Percentiles rank a stretch among this genome's conserved stretches.
phyloP scores from a whole-genome alignment of 441 rosid species.

The Gossypium gossypioides region DNA sequence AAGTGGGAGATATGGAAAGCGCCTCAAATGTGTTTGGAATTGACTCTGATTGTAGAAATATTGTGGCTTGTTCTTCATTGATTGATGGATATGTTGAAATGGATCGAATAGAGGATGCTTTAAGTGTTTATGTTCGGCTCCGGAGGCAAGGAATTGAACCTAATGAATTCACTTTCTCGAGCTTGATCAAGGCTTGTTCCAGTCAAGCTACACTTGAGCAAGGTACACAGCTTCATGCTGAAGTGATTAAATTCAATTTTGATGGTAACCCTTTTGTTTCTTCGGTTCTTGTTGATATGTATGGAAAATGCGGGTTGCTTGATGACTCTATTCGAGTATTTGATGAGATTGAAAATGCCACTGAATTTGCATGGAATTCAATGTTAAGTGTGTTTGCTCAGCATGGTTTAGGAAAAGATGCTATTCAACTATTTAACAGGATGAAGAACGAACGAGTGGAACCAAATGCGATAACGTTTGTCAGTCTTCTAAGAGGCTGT shows the following conservation, averaged over 20 bases:
- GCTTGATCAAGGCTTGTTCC: constrained; percentile 24
- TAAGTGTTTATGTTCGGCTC: constrained; percentile 13
- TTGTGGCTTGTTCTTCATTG: constrained; percentile 21
- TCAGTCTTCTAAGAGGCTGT: constrained; percentile 29
- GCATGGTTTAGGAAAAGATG: constrained; percentile 20
- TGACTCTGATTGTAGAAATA: constrained; percentile 5
- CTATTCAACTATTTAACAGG: constrained; percentile 18
- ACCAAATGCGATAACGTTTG: constrained; percentile 29
- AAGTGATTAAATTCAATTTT: constrained; percentile 16
- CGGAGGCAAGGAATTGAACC: constrained; percentile 18
- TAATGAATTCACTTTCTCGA: constrained; percentile 21
- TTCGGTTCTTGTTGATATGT: constrained; percentile 21
- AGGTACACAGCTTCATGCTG: constrained; percentile 22
- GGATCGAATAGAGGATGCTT: constrained; percentile 13
- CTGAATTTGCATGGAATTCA: constrained; percentile 20
- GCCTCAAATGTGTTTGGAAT: constrained; percentile 15
- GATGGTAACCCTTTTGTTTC: constrained; percentile 14
- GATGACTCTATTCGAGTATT: constrained; percentile 11
- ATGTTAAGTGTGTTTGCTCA: constrained; percentile 17
- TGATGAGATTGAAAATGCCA: constrained; percentile 4
- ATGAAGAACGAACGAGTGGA: constrained; percentile 22
- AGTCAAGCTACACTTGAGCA: constrained; percentile 18
- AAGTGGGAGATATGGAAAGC: constrained; percentile 16
- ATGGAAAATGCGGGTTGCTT: constrained; percentile 21
- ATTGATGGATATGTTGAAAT: constrained; percentile 24